phyloP scores from a whole-genome alignment of 2,329 filamentous ascomycete species.

The Laburnicola sp. region DNA sequence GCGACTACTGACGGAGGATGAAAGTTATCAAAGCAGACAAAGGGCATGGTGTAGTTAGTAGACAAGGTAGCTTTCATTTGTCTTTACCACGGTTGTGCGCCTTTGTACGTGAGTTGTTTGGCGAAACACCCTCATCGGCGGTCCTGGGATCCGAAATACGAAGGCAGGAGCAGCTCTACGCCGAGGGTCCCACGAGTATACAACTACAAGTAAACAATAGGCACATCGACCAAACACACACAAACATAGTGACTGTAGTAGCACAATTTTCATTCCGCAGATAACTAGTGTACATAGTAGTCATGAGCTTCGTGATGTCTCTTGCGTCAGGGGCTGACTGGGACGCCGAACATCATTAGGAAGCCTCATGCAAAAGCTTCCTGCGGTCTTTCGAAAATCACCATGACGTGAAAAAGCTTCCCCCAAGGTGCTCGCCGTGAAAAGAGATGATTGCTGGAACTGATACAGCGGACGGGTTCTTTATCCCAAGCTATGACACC shows the following conservation, averaged over 20 bases:
- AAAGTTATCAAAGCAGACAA: too few species aligned
- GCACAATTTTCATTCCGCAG: slow-evolving; percentile 40
- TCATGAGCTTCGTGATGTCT: slow-evolving; percentile 44
- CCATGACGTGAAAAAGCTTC: slow-evolving; percentile 27
- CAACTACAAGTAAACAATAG: background rate
- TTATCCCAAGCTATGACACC: slow-evolving; percentile 30
- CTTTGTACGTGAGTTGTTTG: background rate
- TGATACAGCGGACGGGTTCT: slow-evolving; percentile 31
- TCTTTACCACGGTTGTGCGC: too few species aligned
- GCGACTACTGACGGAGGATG: too few species aligned
- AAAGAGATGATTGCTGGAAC: slow-evolving; percentile 27
- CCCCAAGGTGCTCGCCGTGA: slow-evolving; percentile 22
- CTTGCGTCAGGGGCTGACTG: slow-evolving; percentile 24
- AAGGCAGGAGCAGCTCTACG: slow-evolving; percentile 31
- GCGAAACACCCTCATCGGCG: background rate
- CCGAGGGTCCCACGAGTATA: slow-evolving; percentile 2
- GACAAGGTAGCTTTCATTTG: too few species aligned
- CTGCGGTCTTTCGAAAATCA: slow-evolving; percentile 30
- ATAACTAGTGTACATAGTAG: slow-evolving; percentile 44
- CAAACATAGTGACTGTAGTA: slow-evolving; percentile 11
- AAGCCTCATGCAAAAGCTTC: slow-evolving; percentile 27
- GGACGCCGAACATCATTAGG: slow-evolving; percentile 42
- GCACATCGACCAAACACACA: background rate
- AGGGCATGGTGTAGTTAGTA: too few species aligned
- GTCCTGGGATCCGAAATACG: slow-evolving; percentile 24